These are phyloP conservation scores for Lotus japonicus DNA, from an alignment of 306 rosid genomes.

Conservation along the genomic window DNA sequence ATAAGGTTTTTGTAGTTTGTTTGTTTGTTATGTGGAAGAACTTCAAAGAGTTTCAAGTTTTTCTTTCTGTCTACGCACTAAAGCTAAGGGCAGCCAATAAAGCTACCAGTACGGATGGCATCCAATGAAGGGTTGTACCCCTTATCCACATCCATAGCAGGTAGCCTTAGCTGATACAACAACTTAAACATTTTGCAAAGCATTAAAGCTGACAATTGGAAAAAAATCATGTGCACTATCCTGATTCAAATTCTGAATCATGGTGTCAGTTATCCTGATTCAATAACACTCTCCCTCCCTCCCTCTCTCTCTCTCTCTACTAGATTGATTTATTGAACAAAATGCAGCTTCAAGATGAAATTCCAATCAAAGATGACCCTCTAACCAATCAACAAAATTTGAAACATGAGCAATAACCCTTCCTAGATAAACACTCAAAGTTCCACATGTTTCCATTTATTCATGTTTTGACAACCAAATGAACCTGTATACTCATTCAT, in stretches of 20 bases:
- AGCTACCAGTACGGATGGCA: not conserved
- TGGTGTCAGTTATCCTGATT: not conserved
- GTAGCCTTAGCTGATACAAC: not conserved
- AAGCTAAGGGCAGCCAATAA: not conserved
- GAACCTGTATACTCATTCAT: not conserved
- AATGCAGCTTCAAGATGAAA: constrained; percentile 10
- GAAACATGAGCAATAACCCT: not conserved
- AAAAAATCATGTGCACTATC: no score
- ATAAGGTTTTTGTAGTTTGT: no score
- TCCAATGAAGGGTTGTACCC: not conserved
- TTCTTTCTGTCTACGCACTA: not conserved
- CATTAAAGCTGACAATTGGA: not conserved
- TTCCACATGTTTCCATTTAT: not conserved
- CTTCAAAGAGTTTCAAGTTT: constrained; percentile 5
- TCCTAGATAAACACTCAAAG: not conserved
- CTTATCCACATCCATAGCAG: not conserved
- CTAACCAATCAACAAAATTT: not conserved
- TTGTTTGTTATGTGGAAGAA: constrained; percentile 5
- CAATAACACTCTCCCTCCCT: not conserved
- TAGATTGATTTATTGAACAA: not conserved
- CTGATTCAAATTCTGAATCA: constrained; percentile 1
- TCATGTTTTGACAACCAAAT: not conserved
- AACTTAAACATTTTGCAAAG: not conserved
- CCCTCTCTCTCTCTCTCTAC: not conserved
- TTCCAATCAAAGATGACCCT: no score